Percentiles rank a stretch among this genome's conserved stretches.
Conservation (phyloP, 495 filamentous ascomycete species). For the Glonium stellatum region DNA sequence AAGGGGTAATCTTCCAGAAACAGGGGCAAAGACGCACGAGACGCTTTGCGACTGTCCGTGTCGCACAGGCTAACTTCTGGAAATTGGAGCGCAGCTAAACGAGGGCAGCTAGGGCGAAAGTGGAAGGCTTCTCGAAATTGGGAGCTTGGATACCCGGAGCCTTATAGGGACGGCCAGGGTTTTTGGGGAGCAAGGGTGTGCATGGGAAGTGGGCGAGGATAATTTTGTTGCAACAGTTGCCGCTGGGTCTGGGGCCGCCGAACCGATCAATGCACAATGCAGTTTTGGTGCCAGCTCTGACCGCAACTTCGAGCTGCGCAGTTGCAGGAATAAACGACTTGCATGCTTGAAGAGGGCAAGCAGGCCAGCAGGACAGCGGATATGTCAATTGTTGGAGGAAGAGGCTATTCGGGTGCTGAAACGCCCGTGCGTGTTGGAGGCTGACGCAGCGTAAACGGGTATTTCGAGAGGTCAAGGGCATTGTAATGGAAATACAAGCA, state of each 20-base stretch:
- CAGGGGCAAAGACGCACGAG: conserved; percentile 1
- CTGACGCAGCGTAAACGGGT: conserved; percentile 22
- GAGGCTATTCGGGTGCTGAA: conserved; percentile 15
- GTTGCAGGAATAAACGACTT: conserved; percentile 16
- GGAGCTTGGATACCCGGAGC: conserved; percentile 24
- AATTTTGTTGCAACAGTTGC: too few relatives aligned
- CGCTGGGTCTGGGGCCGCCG: not conserved
- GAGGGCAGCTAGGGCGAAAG: conserved; percentile 15
- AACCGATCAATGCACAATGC: not conserved
- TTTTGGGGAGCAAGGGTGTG: conserved; percentile 1
- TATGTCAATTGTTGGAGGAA: not conserved
- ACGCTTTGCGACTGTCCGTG: not conserved
- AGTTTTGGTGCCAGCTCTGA: not conserved
- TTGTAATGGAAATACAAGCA: conserved; percentile 4
- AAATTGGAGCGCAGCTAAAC: conserved; percentile 19
- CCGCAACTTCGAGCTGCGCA: not conserved
- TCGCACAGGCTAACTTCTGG: conserved; percentile 11
- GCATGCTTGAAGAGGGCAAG: conserved; percentile 8
- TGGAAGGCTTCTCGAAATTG: conserved; percentile 22
- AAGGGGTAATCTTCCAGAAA: conserved; percentile 20
- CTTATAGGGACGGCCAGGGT: conserved; percentile 5
- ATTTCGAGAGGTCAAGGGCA: conserved; percentile 17
- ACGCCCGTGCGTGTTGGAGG: conserved; percentile 26
- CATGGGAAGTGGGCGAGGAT: not conserved
- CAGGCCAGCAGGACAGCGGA: not conserved